phyloP scores from a whole-genome alignment of 257 asterid species.

The Lithospermum erythrorhizon region DNA sequence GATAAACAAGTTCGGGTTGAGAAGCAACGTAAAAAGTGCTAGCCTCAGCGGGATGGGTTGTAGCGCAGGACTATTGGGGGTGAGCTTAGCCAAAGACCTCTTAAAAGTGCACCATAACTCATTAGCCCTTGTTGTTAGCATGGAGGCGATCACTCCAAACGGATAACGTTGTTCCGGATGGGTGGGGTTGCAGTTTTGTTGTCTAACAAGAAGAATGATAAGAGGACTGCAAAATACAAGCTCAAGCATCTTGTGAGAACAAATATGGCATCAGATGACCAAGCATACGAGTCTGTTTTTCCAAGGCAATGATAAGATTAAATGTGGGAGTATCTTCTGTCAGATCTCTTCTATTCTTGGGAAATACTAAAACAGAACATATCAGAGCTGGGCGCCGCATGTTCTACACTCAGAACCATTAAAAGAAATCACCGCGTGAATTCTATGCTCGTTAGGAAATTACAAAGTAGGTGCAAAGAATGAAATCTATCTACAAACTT shows the following conservation, averaged over 20 bases:
- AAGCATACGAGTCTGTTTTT: constrained; percentile 31
- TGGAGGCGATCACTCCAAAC: constrained; percentile 47
- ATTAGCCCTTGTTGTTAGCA: constrained; percentile 44
- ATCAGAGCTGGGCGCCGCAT: constrained; percentile 35
- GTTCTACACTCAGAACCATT: constrained; percentile 41
- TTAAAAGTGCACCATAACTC: constrained; percentile 30
- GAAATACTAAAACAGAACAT: constrained; percentile 33
- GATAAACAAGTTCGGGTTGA: constrained; percentile 40
- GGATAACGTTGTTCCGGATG: constrained; percentile 46
- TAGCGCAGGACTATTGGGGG: constrained; percentile 47
- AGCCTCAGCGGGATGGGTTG: constrained; percentile 74
- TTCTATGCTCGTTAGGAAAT: constrained; percentile 18
- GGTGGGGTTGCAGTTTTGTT: constrained; percentile 48
- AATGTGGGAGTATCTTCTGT: constrained; percentile 28
- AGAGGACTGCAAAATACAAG: constrained; percentile 30
- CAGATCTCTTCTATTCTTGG: constrained; percentile 33
- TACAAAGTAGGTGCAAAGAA: constrained; percentile 8
- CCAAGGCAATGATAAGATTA: constrained; percentile 25
- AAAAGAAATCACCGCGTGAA: constrained; percentile 18
- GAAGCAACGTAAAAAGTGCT: constrained; percentile 44
- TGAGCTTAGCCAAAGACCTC: constrained; percentile 42
- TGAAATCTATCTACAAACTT: constrained; percentile 31
- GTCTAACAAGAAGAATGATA: constrained; percentile 35
- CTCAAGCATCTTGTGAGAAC: constrained; percentile 34
- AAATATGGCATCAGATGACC: constrained; percentile 44